Base-by-base conservation (phyloP, 2,329 filamentous ascomycete species). In the Aspergillus bombycis region DNA sequence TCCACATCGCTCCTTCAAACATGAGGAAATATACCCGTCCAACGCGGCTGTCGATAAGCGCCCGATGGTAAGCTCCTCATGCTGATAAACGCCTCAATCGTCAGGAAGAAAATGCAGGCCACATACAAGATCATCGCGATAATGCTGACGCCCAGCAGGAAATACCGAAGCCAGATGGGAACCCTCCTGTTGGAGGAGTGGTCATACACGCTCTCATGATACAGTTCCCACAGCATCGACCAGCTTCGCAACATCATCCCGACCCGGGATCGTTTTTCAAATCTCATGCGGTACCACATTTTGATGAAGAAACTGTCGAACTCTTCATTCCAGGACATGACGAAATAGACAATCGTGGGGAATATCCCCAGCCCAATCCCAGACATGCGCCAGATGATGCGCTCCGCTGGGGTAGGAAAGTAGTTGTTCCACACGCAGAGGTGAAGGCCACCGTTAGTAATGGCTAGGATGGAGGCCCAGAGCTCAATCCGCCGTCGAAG, bases 381-480 rank as follows among this genome's bases (percentile, higher is more conserved):
- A 14, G 58, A 54, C 8, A 56, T 32, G 9, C 58, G 58, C 58
- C 58, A 61, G 30, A 61, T n/a, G 5, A 34, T 11, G n/a, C 41
- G 48, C n/a, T 61, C 58, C 4, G 30, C 11, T 4, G 52, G 12
- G 21, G 32, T 61, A 6, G 58, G 58, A 23, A 61, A 61, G 38
- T 45, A n/a, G 4, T 36, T n/a, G 38, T 56, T 56, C 58, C 58
- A 61, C 3, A 46, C 23, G 3, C 21, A 19, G 1, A 38, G 34
- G 43, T 61, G 58, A 14, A 61, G 58, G 2, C 21, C 58, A 32
- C 50, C 36, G n/a, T 56, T 61, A 21, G 56, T 19, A 32, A 56
- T 21, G 10, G 50, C 58, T 0, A 41, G 21, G 2, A 56, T 23
- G 1, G 52, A 12, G 3, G 58, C 16, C 4, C 2, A 16, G 12